Conservation (phyloP, 352 stramenopile species). For the Pythium oligandrum region DNA sequence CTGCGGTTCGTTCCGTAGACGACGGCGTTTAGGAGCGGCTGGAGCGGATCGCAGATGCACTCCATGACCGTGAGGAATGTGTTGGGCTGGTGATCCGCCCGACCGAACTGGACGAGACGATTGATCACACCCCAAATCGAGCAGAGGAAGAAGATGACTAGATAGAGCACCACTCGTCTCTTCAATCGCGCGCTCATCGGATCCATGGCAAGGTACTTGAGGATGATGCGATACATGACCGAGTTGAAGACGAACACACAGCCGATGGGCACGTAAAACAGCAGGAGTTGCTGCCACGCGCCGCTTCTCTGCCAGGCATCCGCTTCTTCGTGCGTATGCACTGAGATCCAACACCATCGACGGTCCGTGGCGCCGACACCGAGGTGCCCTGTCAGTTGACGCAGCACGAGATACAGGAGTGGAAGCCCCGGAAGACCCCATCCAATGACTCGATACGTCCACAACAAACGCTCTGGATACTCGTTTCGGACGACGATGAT, state of each 20-base stretch:
- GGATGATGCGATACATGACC: constrained; percentile 47
- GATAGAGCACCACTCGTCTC: constrained; percentile 54
- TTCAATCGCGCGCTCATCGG: constrained; percentile 59
- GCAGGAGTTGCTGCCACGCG: constrained; percentile 50
- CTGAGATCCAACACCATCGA: constrained; percentile 73
- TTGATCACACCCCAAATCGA: constrained; percentile 71
- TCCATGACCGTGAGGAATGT: constrained; percentile 59
- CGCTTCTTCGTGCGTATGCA: constrained; percentile 32
- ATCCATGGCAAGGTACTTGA: constrained; percentile 56
- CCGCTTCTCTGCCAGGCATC: constrained; percentile 36
- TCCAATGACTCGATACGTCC: constrained; percentile 51
- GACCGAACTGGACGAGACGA: constrained; percentile 55
- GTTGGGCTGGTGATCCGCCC: constrained; percentile 37
- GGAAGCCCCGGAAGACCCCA: constrained; percentile 60
- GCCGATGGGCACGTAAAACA: constrained; percentile 67
- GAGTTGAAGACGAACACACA: constrained; percentile 69
- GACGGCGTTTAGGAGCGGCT: constrained; percentile 63
- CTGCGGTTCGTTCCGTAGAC: constrained; percentile 71
- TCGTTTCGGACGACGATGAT: constrained; percentile 83
- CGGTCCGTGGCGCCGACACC: constrained; percentile 64
- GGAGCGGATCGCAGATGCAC: constrained; percentile 64
- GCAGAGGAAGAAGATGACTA: constrained; percentile 68
- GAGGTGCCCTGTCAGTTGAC: constrained; percentile 64
- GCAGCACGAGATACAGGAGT: constrained; percentile 50
- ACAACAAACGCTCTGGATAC: constrained; percentile 63